Percentiles rank a stretch among this genome's conserved stretches.
Conservation (phyloP, 208 protist species). For the Crithidia mellificae region DNA sequence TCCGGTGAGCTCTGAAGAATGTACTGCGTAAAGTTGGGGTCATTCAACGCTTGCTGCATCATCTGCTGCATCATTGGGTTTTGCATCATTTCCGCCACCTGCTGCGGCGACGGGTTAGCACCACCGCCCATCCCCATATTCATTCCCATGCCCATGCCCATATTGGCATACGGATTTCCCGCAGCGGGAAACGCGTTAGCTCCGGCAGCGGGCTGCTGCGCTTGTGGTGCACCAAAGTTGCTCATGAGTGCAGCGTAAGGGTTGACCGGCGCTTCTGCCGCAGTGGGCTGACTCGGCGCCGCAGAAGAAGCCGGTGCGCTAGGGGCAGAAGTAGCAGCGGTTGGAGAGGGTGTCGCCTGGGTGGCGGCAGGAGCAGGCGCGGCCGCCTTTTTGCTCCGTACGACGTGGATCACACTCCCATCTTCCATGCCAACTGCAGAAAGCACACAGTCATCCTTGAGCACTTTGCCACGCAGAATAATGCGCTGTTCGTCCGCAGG, state of each 20-base stretch:
- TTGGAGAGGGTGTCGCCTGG: conserved; percentile 15
- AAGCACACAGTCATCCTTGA: conserved; percentile 84
- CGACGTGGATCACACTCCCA: conserved; percentile 85
- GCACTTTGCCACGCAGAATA: conserved; percentile 80
- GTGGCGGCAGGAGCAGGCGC: conserved; percentile 4
- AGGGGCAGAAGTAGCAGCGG: conserved; percentile 11
- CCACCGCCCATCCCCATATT: conserved; percentile 20
- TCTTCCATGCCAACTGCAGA: conserved; percentile 74
- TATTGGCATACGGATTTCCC: conserved; percentile 20
- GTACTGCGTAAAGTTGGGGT: conserved; percentile 73
- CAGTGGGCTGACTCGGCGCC: conserved; percentile 8
- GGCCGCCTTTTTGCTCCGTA: conserved; percentile 65
- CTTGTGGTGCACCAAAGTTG: conserved; percentile 33
- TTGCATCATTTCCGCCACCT: conserved; percentile 57
- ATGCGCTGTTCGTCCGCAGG: conserved; percentile 83
- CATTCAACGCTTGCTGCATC: conserved; percentile 54
- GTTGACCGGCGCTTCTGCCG: conserved; percentile 34
- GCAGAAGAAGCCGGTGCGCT: neutral
- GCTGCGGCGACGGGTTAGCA: conserved; percentile 10
- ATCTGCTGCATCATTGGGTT: conserved; percentile 69
- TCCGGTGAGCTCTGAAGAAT: conserved; percentile 51
- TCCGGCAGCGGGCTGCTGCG: conserved; percentile 8
- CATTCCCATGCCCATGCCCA: conserved; percentile 22
- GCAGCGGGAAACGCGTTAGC: conserved; percentile 13
- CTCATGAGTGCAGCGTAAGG: conserved; percentile 75